phyloP scores from a whole-genome alignment of 148 eudicot species.

The Rhododendron williamsianum region DNA sequence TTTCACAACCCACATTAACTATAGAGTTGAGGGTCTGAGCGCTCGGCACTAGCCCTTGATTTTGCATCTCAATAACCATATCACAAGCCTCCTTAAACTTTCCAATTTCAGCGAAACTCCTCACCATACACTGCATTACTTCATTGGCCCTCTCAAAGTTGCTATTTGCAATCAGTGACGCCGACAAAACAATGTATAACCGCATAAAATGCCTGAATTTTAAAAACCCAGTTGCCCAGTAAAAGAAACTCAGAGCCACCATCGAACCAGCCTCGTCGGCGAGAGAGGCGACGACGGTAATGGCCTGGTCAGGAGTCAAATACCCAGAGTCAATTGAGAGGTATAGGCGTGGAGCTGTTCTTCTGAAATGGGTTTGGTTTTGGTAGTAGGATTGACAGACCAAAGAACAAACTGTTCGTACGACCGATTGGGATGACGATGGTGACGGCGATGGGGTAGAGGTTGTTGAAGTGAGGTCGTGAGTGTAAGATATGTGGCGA shows the following conservation, averaged over 20 bases:
- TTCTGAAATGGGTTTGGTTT: constrained; percentile 30
- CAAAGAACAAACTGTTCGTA: constrained; percentile 44
- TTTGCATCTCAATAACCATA: constrained; percentile 83
- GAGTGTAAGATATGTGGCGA: neutral
- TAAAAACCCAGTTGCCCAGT: constrained; percentile 59
- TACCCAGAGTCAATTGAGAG: constrained; percentile 35
- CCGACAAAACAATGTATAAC: constrained; percentile 59
- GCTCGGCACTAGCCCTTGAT: constrained; percentile 55
- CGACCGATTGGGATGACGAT: constrained; percentile 28
- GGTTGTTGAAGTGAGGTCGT: neutral
- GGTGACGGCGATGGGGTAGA: constrained; percentile 13
- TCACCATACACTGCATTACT: constrained; percentile 63
- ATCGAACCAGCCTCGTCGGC: constrained; percentile 63
- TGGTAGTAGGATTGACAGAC: constrained; percentile 62
- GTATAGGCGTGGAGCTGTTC: constrained; percentile 31
- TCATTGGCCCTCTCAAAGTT: constrained; percentile 71
- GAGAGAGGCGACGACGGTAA: constrained; percentile 63
- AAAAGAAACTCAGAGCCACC: constrained; percentile 69
- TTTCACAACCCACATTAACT: constrained; percentile 35
- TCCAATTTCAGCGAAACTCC: constrained; percentile 65
- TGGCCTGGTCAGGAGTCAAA: constrained; percentile 59
- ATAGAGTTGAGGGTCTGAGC: constrained; percentile 45
- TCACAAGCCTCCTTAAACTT: constrained; percentile 74
- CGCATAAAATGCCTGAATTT: constrained; percentile 69
- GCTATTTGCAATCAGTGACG: constrained; percentile 54